Evolutionary conservation across 1,139 yeast genomes (phyloP), one percentile per base, ranked within the genome.

Genomic region (Geotrichum reessii): DNA sequence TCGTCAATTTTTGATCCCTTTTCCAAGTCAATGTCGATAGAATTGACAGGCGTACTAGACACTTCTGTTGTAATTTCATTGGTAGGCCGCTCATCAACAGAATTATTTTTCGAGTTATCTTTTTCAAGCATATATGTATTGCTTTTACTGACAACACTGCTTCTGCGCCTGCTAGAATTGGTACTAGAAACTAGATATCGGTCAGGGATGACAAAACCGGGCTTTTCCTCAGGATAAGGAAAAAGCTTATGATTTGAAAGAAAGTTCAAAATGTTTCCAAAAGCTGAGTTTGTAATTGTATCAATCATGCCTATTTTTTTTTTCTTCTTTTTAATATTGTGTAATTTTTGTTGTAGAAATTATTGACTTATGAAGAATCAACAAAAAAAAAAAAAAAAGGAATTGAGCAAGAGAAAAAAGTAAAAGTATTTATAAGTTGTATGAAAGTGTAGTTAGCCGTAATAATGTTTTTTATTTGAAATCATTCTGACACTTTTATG

Each of bases 191-290:
- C 37, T 7, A 54, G 49, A 25, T 62, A 62, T 51, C 56, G 61
- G 8, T 47, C 53, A 1, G 66, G 65, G 9, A 63, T 50, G 17
- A 59, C 62, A 53, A 64, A 65, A 44, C 44, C 63, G 1, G 60
- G 61, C 40, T 53, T 31, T 37, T 63, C 63, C 21, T 63, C 65
- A 3, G 58, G 56, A 21, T 63, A 63, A 9, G 44, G 58, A 17
- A 62, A 44, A 28, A 6, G 33, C 9, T n/a, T n/a, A n/a, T n/a
- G n/a, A n/a, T n/a, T n/a, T n/a, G n/a, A n/a, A n/a, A n/a, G n/a
- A n/a, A n/a, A 28, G 33, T 28, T 28, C 9, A 28, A 28, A 28
- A 28, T 9, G 33, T 28, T 28, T 28, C 33, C 33, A 28, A 28
- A 9, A 6, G 9, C 33, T 28, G 33, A 28, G 33, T 28, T 28